Evolutionary conservation across 2,329 filamentous ascomycete genomes (phyloP).

Genomic region (Gnomoniopsis sp.): DNA sequence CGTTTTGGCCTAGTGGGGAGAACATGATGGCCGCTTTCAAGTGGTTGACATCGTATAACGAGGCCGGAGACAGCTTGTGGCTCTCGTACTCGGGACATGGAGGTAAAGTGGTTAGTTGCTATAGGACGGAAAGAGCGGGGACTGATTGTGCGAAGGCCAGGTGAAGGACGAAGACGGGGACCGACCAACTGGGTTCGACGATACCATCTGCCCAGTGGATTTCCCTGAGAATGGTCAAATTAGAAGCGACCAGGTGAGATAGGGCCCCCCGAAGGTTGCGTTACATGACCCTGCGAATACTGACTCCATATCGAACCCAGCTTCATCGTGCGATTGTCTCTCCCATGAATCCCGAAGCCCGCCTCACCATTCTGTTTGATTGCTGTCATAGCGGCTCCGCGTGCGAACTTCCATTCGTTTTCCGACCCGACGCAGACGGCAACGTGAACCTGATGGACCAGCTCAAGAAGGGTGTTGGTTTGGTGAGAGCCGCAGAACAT

Average conservation of each 20-base stretch:
- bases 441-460: slow-evolving; percentile 55
- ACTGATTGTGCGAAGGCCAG: slow-evolving; percentile 30
- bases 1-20: slow-evolving; percentile 30
- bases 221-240: slow-evolving; percentile 51
- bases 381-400: slow-evolving; percentile 61
- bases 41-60: slow-evolving; percentile 49
- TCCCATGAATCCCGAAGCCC: slow-evolving; percentile 44
- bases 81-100: slow-evolving; percentile 59
- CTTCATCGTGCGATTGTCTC: slow-evolving; percentile 51
- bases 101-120: slow-evolving; percentile 25
- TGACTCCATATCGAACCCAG: slow-evolving; percentile 15
- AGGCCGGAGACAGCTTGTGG: slow-evolving; percentile 50
- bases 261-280: background rate
- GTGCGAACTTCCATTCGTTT: slow-evolving; percentile 56
- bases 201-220: slow-evolving; percentile 53
- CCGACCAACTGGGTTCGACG: slow-evolving; percentile 37
- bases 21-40: slow-evolving; percentile 48
- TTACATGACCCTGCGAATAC: background rate
- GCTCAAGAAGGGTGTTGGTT: slow-evolving; percentile 44
- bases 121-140: background rate
- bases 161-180: slow-evolving; percentile 41
- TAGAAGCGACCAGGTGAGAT: slow-evolving; percentile 38
- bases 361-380: slow-evolving; percentile 56
- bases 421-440: slow-evolving; percentile 52
- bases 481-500: slow-evolving; percentile 46